Percentiles rank a stretch among this genome's conserved stretches.
Conservation (phyloP, 768 basidiomycete genomes). For the Mycena chlorophos region DNA sequence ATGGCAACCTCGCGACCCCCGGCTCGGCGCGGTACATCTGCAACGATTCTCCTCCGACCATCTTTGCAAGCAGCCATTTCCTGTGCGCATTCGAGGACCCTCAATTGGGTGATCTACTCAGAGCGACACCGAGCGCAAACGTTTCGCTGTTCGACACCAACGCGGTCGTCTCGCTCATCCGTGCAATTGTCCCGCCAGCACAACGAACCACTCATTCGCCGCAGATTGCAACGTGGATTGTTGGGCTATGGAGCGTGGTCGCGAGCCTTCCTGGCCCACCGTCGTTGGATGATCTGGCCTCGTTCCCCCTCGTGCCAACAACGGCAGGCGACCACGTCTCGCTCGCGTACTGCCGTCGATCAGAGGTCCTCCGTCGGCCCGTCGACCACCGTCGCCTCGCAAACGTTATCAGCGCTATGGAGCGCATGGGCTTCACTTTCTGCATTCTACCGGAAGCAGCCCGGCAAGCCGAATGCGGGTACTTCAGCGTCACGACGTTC, state of each 20-base stretch:
- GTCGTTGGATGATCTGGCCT: background rate
- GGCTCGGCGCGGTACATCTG: conserved; percentile 3
- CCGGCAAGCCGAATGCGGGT: conserved; percentile 1
- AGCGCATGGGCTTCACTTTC: conserved; percentile 9
- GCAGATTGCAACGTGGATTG: conserved; percentile 14
- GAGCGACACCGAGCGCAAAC: conserved; percentile 1
- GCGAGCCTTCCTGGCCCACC: conserved; percentile 9
- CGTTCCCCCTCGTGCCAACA: conserved; percentile 18
- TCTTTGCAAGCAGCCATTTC: conserved; percentile 15
- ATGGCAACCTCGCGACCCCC: conserved; percentile 7
- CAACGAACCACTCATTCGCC: conserved; percentile 7
- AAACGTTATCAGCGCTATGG: conserved; percentile 14
- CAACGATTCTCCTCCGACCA: conserved; percentile 3
- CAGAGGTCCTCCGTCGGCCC: conserved; percentile 14
- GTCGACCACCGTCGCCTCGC: background rate
- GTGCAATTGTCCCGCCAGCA: background rate
- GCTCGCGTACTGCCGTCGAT: conserved; percentile 10
- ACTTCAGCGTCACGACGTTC: conserved; percentile 9
- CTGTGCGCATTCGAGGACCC: conserved; percentile 1
- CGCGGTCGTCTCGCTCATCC: conserved; percentile 12
- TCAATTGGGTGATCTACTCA: conserved; percentile 10
- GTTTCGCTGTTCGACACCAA: conserved; percentile 14
- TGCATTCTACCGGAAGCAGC: conserved; percentile 13
- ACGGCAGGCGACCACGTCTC: conserved; percentile 13
- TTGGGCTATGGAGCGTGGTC: conserved; percentile 18